Conservation (phyloP, 176 grass and related monocot species). For the Paspalum notatum region DNA sequence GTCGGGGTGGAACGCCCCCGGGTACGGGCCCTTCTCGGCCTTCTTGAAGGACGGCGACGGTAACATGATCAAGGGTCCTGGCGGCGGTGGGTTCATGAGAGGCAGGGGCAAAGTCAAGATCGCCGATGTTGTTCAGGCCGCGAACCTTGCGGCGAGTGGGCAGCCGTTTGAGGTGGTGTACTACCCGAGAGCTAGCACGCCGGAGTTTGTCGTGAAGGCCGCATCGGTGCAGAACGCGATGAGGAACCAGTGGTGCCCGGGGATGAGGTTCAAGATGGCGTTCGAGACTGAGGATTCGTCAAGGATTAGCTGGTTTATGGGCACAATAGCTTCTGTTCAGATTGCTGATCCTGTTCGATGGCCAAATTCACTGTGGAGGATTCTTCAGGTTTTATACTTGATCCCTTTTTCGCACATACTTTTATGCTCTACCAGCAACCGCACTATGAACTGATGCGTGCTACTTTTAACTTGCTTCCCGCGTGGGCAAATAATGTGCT, state of each 20-base stretch:
- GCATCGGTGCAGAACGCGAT: slow-evolving; percentile 46
- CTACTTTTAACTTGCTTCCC: not conserved
- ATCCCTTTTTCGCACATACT: not conserved
- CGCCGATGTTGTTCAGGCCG: slow-evolving; percentile 43
- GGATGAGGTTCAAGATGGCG: slow-evolving; percentile 79
- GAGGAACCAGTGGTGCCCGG: slow-evolving; percentile 73
- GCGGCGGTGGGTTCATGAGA: slow-evolving; percentile 35
- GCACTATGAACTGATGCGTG: not conserved
- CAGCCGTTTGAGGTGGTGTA: slow-evolving; percentile 68
- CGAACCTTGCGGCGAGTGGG: slow-evolving; percentile 46
- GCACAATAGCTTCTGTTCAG: slow-evolving; percentile 63
- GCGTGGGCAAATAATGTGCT: not conserved
- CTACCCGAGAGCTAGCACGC: slow-evolving; percentile 63
- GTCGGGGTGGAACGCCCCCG: slow-evolving; percentile 59
- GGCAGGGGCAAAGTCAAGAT: slow-evolving; percentile 59
- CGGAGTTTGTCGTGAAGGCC: slow-evolving; percentile 68
- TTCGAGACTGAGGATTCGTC: slow-evolving; percentile 80
- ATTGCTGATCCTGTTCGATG: slow-evolving; percentile 59
- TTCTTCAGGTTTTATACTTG: slow-evolving; percentile 59
- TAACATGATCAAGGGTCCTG: slow-evolving; percentile 40
- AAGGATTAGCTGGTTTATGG: slow-evolving; percentile 86
- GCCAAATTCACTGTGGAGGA: slow-evolving; percentile 65
- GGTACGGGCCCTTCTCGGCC: slow-evolving; percentile 48
- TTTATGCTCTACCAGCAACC: not conserved
- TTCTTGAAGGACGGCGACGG: slow-evolving; percentile 68